A percentile compares a stretch with the other conserved stretches of the same genome.
These are phyloP conservation scores for Macrocybe gigantea DNA, from an alignment of 768 basidiomycete genomes.

Conservation along the genomic window DNA sequence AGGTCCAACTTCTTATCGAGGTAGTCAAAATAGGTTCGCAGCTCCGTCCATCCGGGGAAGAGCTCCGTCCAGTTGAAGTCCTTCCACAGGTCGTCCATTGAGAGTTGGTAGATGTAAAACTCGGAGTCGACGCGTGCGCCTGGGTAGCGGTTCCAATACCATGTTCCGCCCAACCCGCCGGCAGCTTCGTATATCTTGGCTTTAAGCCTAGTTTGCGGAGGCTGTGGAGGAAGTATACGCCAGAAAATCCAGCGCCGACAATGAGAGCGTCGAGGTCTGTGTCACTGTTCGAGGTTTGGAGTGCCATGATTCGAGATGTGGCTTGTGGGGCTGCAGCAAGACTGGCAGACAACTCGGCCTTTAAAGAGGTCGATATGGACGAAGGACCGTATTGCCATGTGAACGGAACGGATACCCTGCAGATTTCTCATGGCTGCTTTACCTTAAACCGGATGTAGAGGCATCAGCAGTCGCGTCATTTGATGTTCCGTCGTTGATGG, in stretches of 20 bases:
- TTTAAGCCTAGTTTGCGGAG: constrained; percentile 12
- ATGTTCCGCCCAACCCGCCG: constrained; percentile 15
- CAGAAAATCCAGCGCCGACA: constrained; percentile 20
- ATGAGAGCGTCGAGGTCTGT: constrained; percentile 16
- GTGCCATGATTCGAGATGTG: constrained; percentile 1
- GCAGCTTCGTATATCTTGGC: constrained; percentile 16
- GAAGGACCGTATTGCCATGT: too few relatives aligned
- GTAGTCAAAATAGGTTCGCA: constrained; percentile 17
- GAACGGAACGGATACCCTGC: too few relatives aligned
- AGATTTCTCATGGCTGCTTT: too few relatives aligned
- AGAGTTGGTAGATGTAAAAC: constrained; percentile 17
- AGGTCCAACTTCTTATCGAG: constrained; percentile 19
- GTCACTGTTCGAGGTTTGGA: not conserved
- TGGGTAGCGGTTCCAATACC: constrained; percentile 23
- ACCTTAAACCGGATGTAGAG: too few relatives aligned
- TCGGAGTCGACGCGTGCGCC: constrained; percentile 21
- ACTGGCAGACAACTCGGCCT: too few relatives aligned
- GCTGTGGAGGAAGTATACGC: constrained; percentile 12
- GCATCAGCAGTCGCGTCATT: too few relatives aligned
- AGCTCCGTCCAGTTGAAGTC: constrained; percentile 16
- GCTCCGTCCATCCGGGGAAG: constrained; percentile 11
- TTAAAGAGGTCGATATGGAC: too few relatives aligned
- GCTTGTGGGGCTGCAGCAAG: not conserved
- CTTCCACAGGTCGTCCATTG: constrained; percentile 18
- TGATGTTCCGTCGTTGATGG: too few relatives aligned